Conservation (phyloP, 352 stramenopile genomes). For the Globisporangium megalacanthum region DNA sequence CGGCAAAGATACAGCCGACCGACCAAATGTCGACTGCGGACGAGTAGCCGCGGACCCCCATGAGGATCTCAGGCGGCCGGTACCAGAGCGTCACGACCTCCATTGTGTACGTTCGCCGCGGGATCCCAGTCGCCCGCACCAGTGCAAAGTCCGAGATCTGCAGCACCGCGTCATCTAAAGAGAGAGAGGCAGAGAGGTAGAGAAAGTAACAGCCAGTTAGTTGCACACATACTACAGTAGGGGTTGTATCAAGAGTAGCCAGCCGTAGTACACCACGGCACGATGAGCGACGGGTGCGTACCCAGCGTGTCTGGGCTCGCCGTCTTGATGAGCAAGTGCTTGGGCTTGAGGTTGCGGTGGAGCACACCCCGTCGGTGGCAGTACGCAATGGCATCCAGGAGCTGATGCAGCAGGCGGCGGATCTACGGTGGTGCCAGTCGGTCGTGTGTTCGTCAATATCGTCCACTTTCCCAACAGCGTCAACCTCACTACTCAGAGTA, state of each 20-base stretch:
- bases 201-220: background rate
- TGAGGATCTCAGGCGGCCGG: constrained; percentile 84
- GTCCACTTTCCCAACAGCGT: background rate
- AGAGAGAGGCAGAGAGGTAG: background rate
- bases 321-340: constrained; percentile 85
- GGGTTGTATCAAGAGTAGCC: too few relatives aligned
- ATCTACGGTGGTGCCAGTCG: constrained; percentile 27
- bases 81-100: constrained; percentile 92
- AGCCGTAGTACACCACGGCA: too few relatives aligned
- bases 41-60: constrained; percentile 83
- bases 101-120: constrained; percentile 85
- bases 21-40: constrained; percentile 92
- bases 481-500: background rate
- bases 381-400: constrained; percentile 85
- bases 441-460: too few relatives aligned
- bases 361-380: constrained; percentile 85
- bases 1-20: constrained; percentile 96
- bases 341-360: constrained; percentile 89
- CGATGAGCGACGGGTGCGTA: constrained; percentile 13
- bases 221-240: too few relatives aligned
- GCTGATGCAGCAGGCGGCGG: constrained; percentile 75
- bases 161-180: constrained; percentile 52
- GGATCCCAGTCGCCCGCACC: constrained; percentile 84
- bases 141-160: constrained; percentile 88
- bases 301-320: constrained; percentile 50